Conservation (phyloP, 495 filamentous ascomycete genomes). For the Penicillium arizonense region DNA sequence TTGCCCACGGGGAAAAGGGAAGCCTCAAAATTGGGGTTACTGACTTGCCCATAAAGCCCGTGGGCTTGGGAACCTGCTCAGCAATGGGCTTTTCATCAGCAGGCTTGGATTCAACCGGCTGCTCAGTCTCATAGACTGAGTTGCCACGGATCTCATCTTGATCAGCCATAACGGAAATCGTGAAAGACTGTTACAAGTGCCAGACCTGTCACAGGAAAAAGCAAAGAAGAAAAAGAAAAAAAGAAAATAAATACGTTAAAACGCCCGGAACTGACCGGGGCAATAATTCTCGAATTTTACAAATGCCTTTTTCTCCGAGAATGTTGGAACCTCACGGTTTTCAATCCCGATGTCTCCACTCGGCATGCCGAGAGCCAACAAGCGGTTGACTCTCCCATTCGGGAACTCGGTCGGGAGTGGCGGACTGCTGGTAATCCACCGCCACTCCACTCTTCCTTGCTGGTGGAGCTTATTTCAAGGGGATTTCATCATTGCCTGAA, state of each 20-base stretch:
- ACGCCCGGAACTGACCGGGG: background rate
- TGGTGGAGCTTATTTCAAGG: conserved; percentile 1
- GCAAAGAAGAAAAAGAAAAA: background rate
- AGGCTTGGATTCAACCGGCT: background rate
- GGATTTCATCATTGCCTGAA: no score
- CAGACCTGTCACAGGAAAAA: background rate
- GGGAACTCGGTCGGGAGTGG: conserved; percentile 9
- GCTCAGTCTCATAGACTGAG: conserved; percentile 7
- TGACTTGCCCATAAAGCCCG: conserved; percentile 1
- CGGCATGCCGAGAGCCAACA: conserved; percentile 13
- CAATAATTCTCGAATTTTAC: background rate
- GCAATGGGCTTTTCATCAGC: background rate
- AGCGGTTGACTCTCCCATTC: conserved; percentile 3
- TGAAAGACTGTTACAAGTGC: background rate
- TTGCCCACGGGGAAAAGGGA: background rate
- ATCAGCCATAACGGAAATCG: conserved; percentile 4
- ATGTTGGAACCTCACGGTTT: background rate
- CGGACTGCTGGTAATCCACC: background rate
- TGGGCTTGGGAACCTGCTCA: background rate
- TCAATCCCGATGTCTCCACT: background rate
- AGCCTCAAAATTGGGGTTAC: background rate
- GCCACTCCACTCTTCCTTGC: background rate
- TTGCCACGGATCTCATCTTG: conserved; percentile 8
- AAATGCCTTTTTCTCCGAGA: background rate
- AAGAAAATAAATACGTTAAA: background rate